Percentiles rank a stretch among this genome's conserved stretches.
These are phyloP conservation scores for Sarocladium kiliense DNA, from an alignment of 2,329 filamentous ascomycete species.

Conservation along the genomic window DNA sequence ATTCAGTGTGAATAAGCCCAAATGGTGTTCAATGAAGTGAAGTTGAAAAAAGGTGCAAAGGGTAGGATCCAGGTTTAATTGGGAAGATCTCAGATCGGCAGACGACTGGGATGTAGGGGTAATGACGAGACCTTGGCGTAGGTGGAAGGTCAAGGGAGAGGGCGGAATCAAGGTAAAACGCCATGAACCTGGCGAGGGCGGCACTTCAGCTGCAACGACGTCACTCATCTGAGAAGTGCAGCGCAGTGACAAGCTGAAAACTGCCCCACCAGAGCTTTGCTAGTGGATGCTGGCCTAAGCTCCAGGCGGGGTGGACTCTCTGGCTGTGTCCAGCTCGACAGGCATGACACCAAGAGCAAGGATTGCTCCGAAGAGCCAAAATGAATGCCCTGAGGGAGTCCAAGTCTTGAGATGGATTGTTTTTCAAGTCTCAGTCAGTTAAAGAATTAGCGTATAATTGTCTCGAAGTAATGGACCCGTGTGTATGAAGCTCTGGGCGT, in stretches of 20 bases:
- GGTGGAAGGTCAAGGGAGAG: neutral
- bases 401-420: too few species aligned
- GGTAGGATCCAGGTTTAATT: neutral
- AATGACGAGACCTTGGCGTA: constrained; percentile 1
- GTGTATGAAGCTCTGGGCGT: too few species aligned
- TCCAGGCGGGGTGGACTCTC: neutral
- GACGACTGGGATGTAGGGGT: neutral
- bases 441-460: too few species aligned
- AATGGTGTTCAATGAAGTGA: neutral
- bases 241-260: constrained; percentile 3
- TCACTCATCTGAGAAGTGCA: neutral
- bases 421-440: too few species aligned
- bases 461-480: too few species aligned
- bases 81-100: constrained; percentile 2
- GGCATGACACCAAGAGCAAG: too few species aligned
- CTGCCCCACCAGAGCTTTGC: neutral
- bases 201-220: constrained; percentile 2
- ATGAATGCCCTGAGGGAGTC: too few species aligned
- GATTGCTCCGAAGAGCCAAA: too few species aligned
- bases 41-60: neutral
- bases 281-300: neutral
- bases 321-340: neutral
- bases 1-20: too few species aligned
- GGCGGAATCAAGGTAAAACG: neutral
- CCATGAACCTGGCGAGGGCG: neutral